Conservation (phyloP, 371 early-diverging fungal species). For the Hamiltosporidium magnivora region DNA sequence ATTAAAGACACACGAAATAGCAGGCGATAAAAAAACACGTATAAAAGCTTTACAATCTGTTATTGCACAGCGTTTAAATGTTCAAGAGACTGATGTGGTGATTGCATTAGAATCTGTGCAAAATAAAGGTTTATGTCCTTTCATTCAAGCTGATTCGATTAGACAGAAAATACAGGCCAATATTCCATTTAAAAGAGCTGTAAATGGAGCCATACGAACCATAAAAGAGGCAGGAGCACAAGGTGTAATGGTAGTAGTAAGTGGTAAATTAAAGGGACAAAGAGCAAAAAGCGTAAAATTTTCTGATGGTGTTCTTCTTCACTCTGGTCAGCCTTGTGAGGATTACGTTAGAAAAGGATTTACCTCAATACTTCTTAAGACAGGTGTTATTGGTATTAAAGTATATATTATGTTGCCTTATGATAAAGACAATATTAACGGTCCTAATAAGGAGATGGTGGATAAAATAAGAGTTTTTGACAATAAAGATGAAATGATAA, state of each 20-base stretch:
- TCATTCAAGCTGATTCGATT: constrained; percentile 93
- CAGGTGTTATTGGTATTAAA: constrained; percentile 96
- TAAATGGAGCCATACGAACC: constrained; percentile 91
- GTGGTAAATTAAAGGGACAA: constrained; percentile 98
- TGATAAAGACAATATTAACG: constrained; percentile 83
- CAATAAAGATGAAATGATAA: background rate
- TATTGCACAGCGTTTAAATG: constrained; percentile 93
- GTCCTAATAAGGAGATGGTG: constrained; percentile 85
- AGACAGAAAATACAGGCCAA: constrained; percentile 86
- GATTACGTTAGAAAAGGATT: constrained; percentile 91
- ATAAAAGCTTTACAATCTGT: constrained; percentile 90
- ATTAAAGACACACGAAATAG: constrained; percentile 85
- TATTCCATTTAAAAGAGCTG: constrained; percentile 87
- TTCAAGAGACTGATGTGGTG: constrained; percentile 86
- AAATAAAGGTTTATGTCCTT: constrained; percentile 91
- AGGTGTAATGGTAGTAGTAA: constrained; percentile 95
- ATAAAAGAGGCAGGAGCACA: constrained; percentile 98
- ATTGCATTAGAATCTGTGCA: constrained; percentile 93
- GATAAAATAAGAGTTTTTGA: constrained; percentile 86
- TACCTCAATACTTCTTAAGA: constrained; percentile 91
- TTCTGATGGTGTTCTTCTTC: constrained; percentile 84
- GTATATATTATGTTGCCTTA: constrained; percentile 97
- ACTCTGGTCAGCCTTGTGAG: constrained; percentile 84
- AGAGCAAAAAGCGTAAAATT: constrained; percentile 99
- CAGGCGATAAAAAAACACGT: constrained; percentile 93